A percentile compares a stretch with the other conserved stretches of the same genome.
Conservation (phyloP, 2,329 filamentous ascomycete genomes). For the Cytospora mali region DNA sequence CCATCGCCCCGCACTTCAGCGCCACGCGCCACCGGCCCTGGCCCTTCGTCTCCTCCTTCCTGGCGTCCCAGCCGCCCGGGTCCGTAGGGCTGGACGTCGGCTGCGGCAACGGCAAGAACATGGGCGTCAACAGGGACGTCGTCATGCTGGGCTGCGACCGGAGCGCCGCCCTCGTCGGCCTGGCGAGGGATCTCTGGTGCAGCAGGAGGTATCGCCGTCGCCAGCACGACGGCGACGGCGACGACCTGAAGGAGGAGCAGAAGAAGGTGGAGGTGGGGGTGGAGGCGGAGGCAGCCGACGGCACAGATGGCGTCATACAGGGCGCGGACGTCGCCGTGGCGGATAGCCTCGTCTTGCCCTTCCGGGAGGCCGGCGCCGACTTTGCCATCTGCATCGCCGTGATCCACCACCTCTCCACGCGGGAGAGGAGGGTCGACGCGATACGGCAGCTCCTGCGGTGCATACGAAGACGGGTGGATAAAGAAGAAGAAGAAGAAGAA, state of each 20-base stretch:
- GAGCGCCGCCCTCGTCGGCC: constrained; percentile 59
- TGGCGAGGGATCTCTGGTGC: constrained; percentile 44
- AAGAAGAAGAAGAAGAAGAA: no score
- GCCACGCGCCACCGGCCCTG: constrained; percentile 82
- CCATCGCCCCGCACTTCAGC: constrained; percentile 83
- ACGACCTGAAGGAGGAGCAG: constrained; percentile 18
- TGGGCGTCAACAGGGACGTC: constrained; percentile 74
- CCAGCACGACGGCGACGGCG: constrained; percentile 12
- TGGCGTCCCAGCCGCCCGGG: constrained; percentile 66
- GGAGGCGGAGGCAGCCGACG: not conserved
- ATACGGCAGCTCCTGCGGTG: constrained; percentile 71
- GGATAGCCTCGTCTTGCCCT: constrained; percentile 82
- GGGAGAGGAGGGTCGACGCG: constrained; percentile 70
- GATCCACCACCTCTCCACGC: constrained; percentile 87
- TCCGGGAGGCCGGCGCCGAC: constrained; percentile 63
- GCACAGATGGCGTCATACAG: constrained; percentile 3
- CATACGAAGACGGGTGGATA: constrained; percentile 52
- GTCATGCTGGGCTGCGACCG: constrained; percentile 86
- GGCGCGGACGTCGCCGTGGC: constrained; percentile 73
- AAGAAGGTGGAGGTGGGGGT: constrained; percentile 12
- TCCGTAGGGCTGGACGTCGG: constrained; percentile 87
- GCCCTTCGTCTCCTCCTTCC: constrained; percentile 85
- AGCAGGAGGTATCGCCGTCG: not conserved
- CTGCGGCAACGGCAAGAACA: constrained; percentile 96
- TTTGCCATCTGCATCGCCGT: constrained; percentile 95